Evolutionary conservation across 495 filamentous ascomycete genomes (phyloP).

Genomic region (Aspergillus nidulans): DNA sequence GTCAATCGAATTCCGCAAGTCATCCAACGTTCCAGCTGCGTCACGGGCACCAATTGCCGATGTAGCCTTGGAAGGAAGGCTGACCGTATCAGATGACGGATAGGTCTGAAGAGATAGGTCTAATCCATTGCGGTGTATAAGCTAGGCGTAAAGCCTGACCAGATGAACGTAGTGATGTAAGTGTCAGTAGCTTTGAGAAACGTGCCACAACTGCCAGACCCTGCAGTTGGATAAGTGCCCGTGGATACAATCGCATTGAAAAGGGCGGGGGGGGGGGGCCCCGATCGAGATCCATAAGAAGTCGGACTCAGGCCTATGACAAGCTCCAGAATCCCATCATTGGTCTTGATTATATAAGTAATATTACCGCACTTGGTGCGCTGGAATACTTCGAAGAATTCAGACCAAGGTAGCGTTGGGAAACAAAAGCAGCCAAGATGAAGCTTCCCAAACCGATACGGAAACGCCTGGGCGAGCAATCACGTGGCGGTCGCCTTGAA

Average conservation of each 20-base stretch:
- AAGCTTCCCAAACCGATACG: neutral
- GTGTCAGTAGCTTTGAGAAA: neutral
- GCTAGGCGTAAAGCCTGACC: neutral
- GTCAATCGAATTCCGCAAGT: neutral
- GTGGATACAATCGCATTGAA: neutral
- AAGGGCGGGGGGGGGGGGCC: neutral
- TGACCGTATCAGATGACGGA: constrained; percentile 26
- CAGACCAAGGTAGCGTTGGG: no score
- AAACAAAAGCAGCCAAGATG: neutral
- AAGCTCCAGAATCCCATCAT: neutral
- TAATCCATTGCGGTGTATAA: neutral
- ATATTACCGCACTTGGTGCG: neutral
- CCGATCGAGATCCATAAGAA: no score
- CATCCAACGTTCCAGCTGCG: neutral
- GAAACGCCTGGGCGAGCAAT: constrained; percentile 2
- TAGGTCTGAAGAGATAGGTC: neutral
- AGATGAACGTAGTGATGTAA: neutral
- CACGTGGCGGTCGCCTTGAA: constrained; percentile 8
- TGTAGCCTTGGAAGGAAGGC: constrained; percentile 5
- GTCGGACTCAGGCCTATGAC: neutral
- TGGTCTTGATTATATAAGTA: neutral
- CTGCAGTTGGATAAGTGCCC: neutral
- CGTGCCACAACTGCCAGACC: neutral
- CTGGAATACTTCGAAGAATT: neutral
- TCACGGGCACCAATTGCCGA: neutral